Conservation (phyloP, 768 basidiomycete species). For the Candolleomyces aberdarensis region DNA sequence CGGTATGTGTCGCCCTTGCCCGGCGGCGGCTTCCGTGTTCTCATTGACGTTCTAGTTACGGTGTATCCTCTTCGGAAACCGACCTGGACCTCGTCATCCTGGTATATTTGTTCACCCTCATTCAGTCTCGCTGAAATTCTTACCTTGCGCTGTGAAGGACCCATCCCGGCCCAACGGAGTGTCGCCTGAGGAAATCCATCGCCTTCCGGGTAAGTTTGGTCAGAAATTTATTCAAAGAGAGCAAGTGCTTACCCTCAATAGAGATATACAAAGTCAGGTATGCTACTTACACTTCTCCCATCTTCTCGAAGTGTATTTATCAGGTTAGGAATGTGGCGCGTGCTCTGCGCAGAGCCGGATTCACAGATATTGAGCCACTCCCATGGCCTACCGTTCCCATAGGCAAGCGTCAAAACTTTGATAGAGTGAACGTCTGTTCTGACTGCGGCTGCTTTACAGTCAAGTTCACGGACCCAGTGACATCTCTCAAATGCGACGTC, state of each 20-base stretch:
- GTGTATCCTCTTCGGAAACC: slow-evolving; percentile 34
- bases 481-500: slow-evolving; percentile 46
- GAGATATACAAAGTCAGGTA: slow-evolving; percentile 28
- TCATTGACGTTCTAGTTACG: slow-evolving; percentile 29
- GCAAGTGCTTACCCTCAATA: slow-evolving; percentile 2
- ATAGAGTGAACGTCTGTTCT: background rate
- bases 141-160: slow-evolving; percentile 18
- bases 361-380: slow-evolving; percentile 26
- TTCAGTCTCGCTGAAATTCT: background rate
- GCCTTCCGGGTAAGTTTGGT: slow-evolving; percentile 8
- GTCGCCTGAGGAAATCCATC: slow-evolving; percentile 3
- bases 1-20: slow-evolving; percentile 14
- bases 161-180: slow-evolving; percentile 16
- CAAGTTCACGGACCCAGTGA: slow-evolving; percentile 44
- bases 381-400: slow-evolving; percentile 42
- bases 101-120: slow-evolving; percentile 27
- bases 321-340: slow-evolving; percentile 21
- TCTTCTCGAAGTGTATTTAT: background rate
- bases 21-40: background rate
- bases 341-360: slow-evolving; percentile 29
- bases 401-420: slow-evolving; percentile 20
- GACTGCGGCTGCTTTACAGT: slow-evolving; percentile 31
- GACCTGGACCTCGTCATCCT: slow-evolving; percentile 54
- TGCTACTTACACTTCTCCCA: background rate
- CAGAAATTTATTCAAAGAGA: background rate